Evolutionary conservation across 768 basidiomycete genomes (phyloP).

Genomic region (Brasilioporus rufonigricans): DNA sequence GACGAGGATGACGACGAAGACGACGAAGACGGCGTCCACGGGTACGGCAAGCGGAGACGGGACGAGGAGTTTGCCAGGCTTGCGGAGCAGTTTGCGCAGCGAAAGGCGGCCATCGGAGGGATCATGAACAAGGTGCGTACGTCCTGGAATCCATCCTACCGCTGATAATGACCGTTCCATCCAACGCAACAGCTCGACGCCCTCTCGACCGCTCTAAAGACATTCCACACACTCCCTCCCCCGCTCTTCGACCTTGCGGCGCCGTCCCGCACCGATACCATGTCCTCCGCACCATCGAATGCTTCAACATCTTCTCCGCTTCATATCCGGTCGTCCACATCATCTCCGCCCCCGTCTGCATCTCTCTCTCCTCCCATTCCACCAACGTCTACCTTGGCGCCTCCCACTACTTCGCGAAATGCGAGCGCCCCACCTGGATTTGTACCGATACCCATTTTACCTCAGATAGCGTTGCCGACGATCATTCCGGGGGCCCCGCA

Average conservation of each 20-base stretch:
- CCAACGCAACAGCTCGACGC: constrained; percentile 26
- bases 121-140: constrained; percentile 69
- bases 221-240: constrained; percentile 44
- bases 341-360: constrained; percentile 2
- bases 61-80: constrained; percentile 70
- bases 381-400: constrained; percentile 20
- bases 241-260: constrained; percentile 37
- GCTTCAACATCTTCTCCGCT: constrained; percentile 15
- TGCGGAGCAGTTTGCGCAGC: constrained; percentile 64
- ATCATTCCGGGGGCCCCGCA: constrained; percentile 21
- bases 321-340: neutral
- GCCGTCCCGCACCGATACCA: constrained; percentile 31
- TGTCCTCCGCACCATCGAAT: constrained; percentile 26
- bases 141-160: neutral
- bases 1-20: constrained; percentile 34
- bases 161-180: neutral
- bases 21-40: constrained; percentile 47
- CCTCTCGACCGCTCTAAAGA: constrained; percentile 35
- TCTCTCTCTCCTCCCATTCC: constrained; percentile 19
- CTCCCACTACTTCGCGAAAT: neutral
- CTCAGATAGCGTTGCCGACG: constrained; percentile 11
- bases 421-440: neutral
- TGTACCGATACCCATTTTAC: constrained; percentile 8
- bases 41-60: constrained; percentile 50
- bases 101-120: constrained; percentile 63